Percentiles rank a stretch among this genome's conserved stretches.
Conservation (phyloP, 768 basidiomycete species). For the Pisolithus marmoratus region DNA sequence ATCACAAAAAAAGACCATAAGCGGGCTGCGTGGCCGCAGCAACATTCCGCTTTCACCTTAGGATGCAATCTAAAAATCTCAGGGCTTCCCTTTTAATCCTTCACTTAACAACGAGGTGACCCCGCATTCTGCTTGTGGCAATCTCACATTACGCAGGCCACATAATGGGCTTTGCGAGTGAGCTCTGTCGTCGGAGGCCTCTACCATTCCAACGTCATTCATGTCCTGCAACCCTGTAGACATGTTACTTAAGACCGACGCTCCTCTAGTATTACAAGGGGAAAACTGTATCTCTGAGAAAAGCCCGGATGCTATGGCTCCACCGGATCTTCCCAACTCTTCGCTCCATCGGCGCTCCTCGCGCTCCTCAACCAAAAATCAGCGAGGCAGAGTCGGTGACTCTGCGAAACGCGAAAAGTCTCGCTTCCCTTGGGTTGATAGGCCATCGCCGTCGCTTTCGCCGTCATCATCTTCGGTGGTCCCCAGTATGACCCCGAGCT, state of each 20-base stretch:
- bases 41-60: constrained; percentile 29
- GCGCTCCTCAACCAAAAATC: constrained; percentile 23
- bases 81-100: constrained; percentile 12
- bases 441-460: constrained; percentile 5
- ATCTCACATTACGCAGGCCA: constrained; percentile 16
- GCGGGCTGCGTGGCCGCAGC: constrained; percentile 27
- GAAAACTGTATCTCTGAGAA: constrained; percentile 7
- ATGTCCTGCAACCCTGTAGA: constrained; percentile 26
- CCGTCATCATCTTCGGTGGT: constrained; percentile 9
- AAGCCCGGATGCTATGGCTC: constrained; percentile 16
- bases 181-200: constrained; percentile 17
- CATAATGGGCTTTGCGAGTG: constrained; percentile 21
- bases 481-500: constrained; percentile 11
- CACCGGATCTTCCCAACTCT: constrained; percentile 18
- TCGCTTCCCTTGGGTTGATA: constrained; percentile 25
- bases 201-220: constrained; percentile 27
- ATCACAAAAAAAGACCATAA: constrained; percentile 18
- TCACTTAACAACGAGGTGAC: constrained; percentile 29
- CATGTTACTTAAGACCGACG: constrained; percentile 27
- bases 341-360: constrained; percentile 26
- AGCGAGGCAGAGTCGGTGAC: constrained; percentile 19
- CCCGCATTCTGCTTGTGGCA: constrained; percentile 24
- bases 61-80: constrained; percentile 18
- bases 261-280: constrained; percentile 17
- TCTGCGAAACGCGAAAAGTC: constrained; percentile 22